Evolutionary conservation across 2,329 filamentous ascomycete genomes (phyloP).

Genomic region (Pseudogymnoascus sp.): DNA sequence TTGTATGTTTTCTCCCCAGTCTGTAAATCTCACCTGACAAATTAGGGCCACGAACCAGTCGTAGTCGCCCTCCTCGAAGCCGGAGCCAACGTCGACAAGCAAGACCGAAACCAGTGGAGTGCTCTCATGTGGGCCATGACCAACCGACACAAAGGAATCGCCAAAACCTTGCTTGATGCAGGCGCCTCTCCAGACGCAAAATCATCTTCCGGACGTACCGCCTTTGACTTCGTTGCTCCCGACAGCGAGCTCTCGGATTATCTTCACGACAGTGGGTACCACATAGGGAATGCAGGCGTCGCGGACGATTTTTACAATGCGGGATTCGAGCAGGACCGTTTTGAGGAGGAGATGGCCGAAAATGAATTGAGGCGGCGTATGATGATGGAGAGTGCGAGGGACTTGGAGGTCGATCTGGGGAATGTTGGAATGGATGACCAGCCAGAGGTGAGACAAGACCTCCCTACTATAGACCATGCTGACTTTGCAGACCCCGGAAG

Average conservation of each 20-base stretch:
- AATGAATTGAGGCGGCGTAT: slow-evolving; percentile 91
- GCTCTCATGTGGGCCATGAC: slow-evolving; percentile 99
- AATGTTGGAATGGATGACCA: slow-evolving; percentile 95
- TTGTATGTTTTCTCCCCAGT: slow-evolving; percentile 50
- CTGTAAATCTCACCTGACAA: slow-evolving; percentile 15
- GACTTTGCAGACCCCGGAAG: slow-evolving; percentile 55
- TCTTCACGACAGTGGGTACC: slow-evolving; percentile 88
- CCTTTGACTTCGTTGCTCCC: slow-evolving; percentile 90
- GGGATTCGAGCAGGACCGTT: slow-evolving; percentile 84
- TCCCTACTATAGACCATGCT: slow-evolving; percentile 21
- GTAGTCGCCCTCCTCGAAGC: slow-evolving; percentile 77
- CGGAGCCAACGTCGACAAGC: slow-evolving; percentile 81
- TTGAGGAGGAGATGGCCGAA: slow-evolving; percentile 96
- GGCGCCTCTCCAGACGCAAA: slow-evolving; percentile 94
- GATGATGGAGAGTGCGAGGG: slow-evolving; percentile 98
- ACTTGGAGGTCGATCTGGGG: slow-evolving; percentile 90
- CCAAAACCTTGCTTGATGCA: slow-evolving; percentile 84
- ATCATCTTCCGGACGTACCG: slow-evolving; percentile 86
- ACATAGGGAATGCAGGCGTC: slow-evolving; percentile 71
- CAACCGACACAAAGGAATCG: slow-evolving; percentile 92
- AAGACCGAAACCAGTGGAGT: slow-evolving; percentile 96
- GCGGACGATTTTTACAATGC: slow-evolving; percentile 89
- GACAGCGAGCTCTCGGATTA: slow-evolving; percentile 97
- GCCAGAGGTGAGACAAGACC: slow-evolving; percentile 60
- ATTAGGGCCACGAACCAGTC: slow-evolving; percentile 77